Percentiles rank a stretch among this genome's conserved stretches.
Evolutionary conservation across 208 protist genomes (phyloP).

Genomic region (Entamoeba moshkovskii): DNA sequence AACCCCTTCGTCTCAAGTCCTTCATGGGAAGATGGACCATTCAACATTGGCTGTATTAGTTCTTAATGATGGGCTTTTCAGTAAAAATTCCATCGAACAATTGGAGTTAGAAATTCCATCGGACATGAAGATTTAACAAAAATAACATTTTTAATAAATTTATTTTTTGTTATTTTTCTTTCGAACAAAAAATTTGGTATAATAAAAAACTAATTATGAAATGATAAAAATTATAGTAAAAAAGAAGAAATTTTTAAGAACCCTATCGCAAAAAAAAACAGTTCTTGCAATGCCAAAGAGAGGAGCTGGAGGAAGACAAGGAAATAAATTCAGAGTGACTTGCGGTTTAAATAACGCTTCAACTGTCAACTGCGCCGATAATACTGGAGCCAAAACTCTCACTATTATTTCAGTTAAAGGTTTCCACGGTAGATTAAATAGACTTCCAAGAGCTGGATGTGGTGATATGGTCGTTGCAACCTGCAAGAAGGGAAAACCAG

Average conservation of each 20-base stretch:
- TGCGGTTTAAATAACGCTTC: constrained; percentile 89
- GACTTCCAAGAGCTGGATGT: constrained; percentile 80
- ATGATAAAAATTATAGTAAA: too few species aligned
- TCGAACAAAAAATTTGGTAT: too few species aligned
- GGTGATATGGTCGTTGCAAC: constrained; percentile 96
- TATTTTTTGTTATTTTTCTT: too few species aligned
- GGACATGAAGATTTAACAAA: not conserved
- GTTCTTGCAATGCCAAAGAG: constrained; percentile 7
- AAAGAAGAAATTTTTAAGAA: too few species aligned
- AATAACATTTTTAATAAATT: too few species aligned
- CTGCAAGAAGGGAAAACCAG: constrained; percentile 98
- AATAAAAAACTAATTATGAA: too few species aligned
- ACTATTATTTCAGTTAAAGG: constrained; percentile 95
- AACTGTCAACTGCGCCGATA: constrained; percentile 98
- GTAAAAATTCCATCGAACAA: not conserved
- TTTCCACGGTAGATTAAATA: constrained; percentile 88
- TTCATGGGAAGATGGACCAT: not conserved
- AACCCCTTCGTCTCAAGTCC: not conserved
- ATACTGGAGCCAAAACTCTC: constrained; percentile 98
- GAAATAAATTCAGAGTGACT: constrained; percentile 88
- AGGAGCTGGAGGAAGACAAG: constrained; percentile 43
- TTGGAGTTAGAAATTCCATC: not conserved
- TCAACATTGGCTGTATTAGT: not conserved
- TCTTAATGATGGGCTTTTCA: not conserved
- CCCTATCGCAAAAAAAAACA: not conserved